These are phyloP conservation scores for Ilex asprella DNA, from an alignment of 257 asterid species.

Conservation along the genomic window DNA sequence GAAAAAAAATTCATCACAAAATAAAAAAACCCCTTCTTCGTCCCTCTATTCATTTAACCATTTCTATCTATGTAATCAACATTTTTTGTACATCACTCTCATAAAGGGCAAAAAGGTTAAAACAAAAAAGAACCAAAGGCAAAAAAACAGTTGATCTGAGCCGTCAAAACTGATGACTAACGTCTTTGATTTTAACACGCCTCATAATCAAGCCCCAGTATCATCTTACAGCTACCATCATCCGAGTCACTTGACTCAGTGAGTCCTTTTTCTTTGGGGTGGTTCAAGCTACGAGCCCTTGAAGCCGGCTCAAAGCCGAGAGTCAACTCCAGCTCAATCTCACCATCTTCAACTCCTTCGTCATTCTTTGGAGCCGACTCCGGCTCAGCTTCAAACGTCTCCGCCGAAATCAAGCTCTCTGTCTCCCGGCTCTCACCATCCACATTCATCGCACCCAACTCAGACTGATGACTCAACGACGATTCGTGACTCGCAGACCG, in stretches of 20 bases:
- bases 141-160: constrained; percentile 18
- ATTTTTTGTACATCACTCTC: too few relatives aligned
- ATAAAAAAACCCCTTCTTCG: too few relatives aligned
- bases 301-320: constrained; percentile 43
- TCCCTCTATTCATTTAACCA: too few relatives aligned
- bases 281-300: constrained; percentile 10
- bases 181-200: constrained; percentile 9
- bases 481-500: constrained; percentile 71
- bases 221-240: constrained; percentile 35
- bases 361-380: constrained; percentile 6
- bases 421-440: constrained; percentile 18
- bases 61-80: too few relatives aligned
- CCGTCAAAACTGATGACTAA: constrained; percentile 35
- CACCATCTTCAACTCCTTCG: constrained; percentile 22
- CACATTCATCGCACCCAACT: constrained; percentile 6
- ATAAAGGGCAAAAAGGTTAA: not conserved
- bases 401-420: constrained; percentile 12
- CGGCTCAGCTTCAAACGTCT: constrained; percentile 24
- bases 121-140: not conserved
- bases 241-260: constrained; percentile 9
- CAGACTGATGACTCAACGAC: constrained; percentile 67
- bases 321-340: constrained; percentile 57
- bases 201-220: constrained; percentile 42
- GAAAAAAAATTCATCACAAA: too few relatives aligned
- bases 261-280: constrained; percentile 15